Base-by-base conservation (phyloP, 768 basidiomycete species). In the Kwoniella sp. region DNA sequence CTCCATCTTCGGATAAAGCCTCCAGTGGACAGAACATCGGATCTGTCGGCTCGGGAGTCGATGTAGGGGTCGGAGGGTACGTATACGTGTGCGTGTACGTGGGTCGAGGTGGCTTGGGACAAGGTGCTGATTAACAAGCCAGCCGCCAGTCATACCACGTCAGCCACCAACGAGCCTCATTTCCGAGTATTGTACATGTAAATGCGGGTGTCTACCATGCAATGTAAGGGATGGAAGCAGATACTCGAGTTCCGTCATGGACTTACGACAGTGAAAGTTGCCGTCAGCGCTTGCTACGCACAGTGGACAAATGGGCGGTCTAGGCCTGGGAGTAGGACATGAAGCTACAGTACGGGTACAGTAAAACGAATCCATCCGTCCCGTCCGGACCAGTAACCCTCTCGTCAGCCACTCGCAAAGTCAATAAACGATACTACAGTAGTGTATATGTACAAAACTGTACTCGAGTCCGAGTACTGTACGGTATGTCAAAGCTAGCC, bases 261-360 rank as follows among this genome's bases (percentile, higher is more conserved):
- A 50, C 52, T 53, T 19, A 53, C 52, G 52, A 21, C 52, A 53
- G n/a, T 30, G 27, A n/a, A 53, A 19, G 7, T 15, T 29, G 10
- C 52, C 52, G 52, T 53, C 33, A 10, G 17, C n/a, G 27, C n/a
- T 17, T 26, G 27, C 19, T 22, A 53, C 52, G 52, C 52, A 53
- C 5, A 53, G 30, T 30, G 52, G 52, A 22, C 52, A 53, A 13
- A 53, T 53, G 17, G 52, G 52, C 33, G 52, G 52, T 33, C 30
- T 53, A 9, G 52, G 52, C 15, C 40, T 44, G 3, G 40, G 40
- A 44, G 17, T 44, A 4, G 40, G 40, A 15, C 40, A 44, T 19
- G 40, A 44, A 9, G 40, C 40, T 44, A 44, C 17, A 9, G 10
- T 9, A 44, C 8, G 40, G 40, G 13, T 33, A 33, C 33, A 44